Evolutionary conservation across 1,139 yeast genomes (phyloP).

Genomic region (Blastobotrys malaysiensis): DNA sequence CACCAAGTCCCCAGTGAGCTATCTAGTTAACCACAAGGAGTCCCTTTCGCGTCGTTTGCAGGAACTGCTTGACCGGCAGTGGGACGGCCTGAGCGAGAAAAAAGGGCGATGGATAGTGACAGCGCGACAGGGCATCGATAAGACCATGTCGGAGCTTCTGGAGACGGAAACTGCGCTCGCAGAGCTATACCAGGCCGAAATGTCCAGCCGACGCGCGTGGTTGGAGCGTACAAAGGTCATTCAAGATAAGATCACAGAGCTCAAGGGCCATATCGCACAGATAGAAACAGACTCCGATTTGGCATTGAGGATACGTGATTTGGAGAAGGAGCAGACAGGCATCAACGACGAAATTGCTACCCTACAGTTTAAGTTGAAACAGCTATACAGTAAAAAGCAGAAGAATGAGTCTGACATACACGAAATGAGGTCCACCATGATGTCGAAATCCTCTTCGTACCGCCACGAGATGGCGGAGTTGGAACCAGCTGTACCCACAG

Average conservation of each 20-base stretch:
- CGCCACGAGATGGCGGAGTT: constrained; percentile 12
- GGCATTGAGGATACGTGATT: constrained; percentile 6
- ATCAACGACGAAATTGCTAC: constrained; percentile 14
- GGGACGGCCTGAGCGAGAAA: constrained; percentile 21
- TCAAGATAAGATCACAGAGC: constrained; percentile 11
- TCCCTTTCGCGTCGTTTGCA: constrained; percentile 18
- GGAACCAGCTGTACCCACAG: neutral
- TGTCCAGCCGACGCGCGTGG: constrained; percentile 15
- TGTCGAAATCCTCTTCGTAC: constrained; percentile 15
- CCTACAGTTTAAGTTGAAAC: constrained; percentile 15
- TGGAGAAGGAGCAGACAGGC: constrained; percentile 11
- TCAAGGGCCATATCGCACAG: constrained; percentile 12
- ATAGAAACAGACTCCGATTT: constrained; percentile 16
- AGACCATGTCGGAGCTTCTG: constrained; percentile 17
- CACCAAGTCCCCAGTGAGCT: neutral
- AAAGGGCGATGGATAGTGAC: constrained; percentile 18
- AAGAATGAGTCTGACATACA: constrained; percentile 6
- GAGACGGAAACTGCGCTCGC: constrained; percentile 16
- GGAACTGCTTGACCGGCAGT: constrained; percentile 22
- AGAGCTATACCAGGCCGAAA: constrained; percentile 15
- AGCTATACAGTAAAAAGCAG: constrained; percentile 13
- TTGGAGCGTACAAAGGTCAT: constrained; percentile 12
- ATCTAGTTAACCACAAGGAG: constrained; percentile 8
- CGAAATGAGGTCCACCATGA: constrained; percentile 15
- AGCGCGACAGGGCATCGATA: constrained; percentile 20